Evolutionary conservation across 2,329 filamentous ascomycete genomes (phyloP), one percentile per base, ranked within the genome.

Genomic region (Sporothrix brasiliensis): DNA sequence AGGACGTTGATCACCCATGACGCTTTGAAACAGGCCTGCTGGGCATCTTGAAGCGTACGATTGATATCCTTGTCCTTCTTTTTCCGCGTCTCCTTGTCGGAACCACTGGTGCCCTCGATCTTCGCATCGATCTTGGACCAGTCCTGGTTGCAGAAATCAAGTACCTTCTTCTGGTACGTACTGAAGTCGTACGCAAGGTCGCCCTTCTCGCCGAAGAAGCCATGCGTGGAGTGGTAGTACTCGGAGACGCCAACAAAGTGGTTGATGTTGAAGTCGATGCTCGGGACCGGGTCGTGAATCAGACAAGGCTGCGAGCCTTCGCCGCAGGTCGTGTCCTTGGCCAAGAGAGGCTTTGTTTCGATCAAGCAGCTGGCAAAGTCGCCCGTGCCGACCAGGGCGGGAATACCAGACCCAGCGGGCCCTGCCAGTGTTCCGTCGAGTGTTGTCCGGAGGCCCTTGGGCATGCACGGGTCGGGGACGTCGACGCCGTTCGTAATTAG

Each of bases 221-320:
- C 93, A 76, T 99, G 95, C 0, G 95, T 99, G 0, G 94, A 97
- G 79, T 99, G 95, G 94, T 95, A 99, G 80, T 97, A 99, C 78
- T 99, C 95, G 0, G 94, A 98, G 3, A 99, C 94, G 13, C 95
- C 95, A 39, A 99, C 90, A 76, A 99, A 99, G 79, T 97, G 96
- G 76, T 99, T 99, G 49, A 98, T 90, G 73, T 95, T 91, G 77
- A 98, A 99, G 78, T 99, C 95, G 74, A 99, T 97, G 3, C 93
- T 92, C 1, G 95, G 95, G 0, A 95, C 93, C 77, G 98, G 93
- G 0, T 95, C 94, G 75, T 97, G 92, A 52, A 99, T 84, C 47
- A 99, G 83, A 79, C 95, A 99, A 0, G 96, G 95, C 34, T 90
- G 81, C 76, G 97, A 91, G 4, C 87, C 81, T 14, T 67, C 69